Base-by-base conservation (phyloP, 73 alveolate species). In the Symbiodinium natans region DNA sequence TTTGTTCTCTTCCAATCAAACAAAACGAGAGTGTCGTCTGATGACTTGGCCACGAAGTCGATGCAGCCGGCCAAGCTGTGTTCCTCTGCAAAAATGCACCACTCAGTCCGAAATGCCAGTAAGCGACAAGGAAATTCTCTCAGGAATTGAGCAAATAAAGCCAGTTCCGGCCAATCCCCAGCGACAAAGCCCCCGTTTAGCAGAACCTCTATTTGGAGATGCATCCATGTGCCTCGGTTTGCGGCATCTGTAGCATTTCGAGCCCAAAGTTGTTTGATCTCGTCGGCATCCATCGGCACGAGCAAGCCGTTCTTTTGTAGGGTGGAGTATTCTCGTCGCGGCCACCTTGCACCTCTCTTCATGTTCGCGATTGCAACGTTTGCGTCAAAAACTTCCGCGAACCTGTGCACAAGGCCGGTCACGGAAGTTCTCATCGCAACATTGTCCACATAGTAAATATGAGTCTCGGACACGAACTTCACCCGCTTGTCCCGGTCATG, bases 1-100 rank as follows among this genome's bases (percentile, higher is more conserved):
- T 87, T 34, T 41, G 94, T 87, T 23, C 94, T 82, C 43, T 87
- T 87, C 94, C 94, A 59, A 29, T 56, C 94, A 29, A 54, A 75
- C 0, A 87, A 83, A 34, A 87, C 71, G 0, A 87, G 34, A 2
- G 33, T 1, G 15, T 39, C 43, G 31, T 59, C 43, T 6, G 68
- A 41, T 17, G 13, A 0, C 42, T 56, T 17, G 23, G 75, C 43
- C 1, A n/a, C 94, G 17, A 87, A 56, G 71, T 87, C 94, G 40
- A 87, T 87, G 29, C 83, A 56, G 38, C 94, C 94, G 31, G 94
- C 94, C 42, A 87, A 19, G 29, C 68, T 43, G 33, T 87, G 84
- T 8, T 25, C 43, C 13, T 34, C 10, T 1, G 94, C 83, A 21
- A 5, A 87, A 25, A 87, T 36, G 33, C 40, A 15, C 94, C 94